Conservation (phyloP, 176 grass and related monocot genomes). For the Avena sativa region DNA sequence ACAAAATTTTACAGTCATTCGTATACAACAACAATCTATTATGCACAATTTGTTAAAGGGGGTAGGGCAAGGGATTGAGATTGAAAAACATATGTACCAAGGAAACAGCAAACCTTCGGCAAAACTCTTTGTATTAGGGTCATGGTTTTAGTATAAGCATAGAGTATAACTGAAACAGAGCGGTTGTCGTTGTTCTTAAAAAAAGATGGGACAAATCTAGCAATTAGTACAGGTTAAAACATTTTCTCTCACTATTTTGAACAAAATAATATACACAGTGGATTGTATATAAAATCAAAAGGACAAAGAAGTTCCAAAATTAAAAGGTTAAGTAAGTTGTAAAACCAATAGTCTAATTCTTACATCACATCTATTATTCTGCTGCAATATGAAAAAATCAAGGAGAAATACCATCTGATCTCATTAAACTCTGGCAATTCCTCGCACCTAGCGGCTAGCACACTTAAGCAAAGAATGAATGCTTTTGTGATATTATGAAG, state of each 20-base stretch:
- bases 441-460: not conserved
- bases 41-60: too few species aligned
- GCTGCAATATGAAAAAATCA: not conserved
- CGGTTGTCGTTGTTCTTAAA: too few species aligned
- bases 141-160: too few species aligned
- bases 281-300: not conserved
- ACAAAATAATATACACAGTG: not conserved
- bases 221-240: not conserved
- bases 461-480: not conserved
- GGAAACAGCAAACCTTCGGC: too few species aligned
- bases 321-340: not conserved
- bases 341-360: not conserved
- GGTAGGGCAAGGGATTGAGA: too few species aligned
- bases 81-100: too few species aligned
- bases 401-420: not conserved
- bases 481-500: too few species aligned
- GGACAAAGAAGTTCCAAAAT: not conserved
- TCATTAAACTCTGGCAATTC: not conserved
- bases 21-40: too few species aligned
- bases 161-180: too few species aligned
- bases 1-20: too few species aligned
- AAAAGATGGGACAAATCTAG: too few species aligned
- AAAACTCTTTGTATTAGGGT: too few species aligned
- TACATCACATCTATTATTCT: not conserved
- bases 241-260: not conserved